Evolutionary conservation across 176 grass and related monocot genomes (phyloP).

Genomic region (Tillandsia fasciculata): DNA sequence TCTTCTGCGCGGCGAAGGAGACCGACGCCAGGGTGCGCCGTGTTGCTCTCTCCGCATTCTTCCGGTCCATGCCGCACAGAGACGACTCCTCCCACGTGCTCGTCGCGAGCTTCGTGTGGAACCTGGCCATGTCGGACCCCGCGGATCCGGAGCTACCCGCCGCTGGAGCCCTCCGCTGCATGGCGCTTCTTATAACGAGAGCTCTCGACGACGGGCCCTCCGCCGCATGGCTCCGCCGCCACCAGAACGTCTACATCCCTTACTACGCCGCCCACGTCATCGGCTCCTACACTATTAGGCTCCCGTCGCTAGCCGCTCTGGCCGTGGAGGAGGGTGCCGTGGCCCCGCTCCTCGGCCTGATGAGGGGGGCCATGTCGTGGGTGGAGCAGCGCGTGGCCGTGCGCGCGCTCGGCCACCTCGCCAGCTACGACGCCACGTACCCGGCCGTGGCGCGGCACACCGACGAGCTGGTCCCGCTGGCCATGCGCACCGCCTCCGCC

Average conservation of each 20-base stretch:
- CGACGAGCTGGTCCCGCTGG: conserved; percentile 51
- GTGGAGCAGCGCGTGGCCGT: conserved; percentile 72
- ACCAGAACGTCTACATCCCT: conserved; percentile 53
- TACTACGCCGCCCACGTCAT: conserved; percentile 84
- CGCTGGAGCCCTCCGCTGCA: conserved; percentile 75
- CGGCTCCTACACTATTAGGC: conserved; percentile 78
- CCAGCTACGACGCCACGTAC: conserved; percentile 80
- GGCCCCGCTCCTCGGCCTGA: conserved; percentile 36
- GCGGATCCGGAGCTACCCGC: conserved; percentile 68
- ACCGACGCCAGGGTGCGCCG: conserved; percentile 39
- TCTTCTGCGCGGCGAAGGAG: conserved; percentile 63
- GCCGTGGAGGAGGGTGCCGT: conserved; percentile 57
- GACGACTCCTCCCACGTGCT: conserved; percentile 23
- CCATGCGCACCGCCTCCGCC: conserved; percentile 36
- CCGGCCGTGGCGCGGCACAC: conserved; percentile 39
- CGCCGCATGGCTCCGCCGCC: conserved; percentile 23
- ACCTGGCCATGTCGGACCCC: conserved; percentile 61
- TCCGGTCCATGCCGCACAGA: conserved; percentile 43
- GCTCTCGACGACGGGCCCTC: conserved; percentile 33
- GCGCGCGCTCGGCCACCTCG: conserved; percentile 76
- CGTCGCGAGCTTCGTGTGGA: conserved; percentile 52
- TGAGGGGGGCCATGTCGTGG: conserved; percentile 67
- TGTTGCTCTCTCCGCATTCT: conserved; percentile 40
- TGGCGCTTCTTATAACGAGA: conserved; percentile 60
- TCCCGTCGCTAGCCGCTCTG: conserved; percentile 45